phyloP scores from a whole-genome alignment of 192 early-diverging fungal species.

The Rhizoclosmatium globosum region DNA sequence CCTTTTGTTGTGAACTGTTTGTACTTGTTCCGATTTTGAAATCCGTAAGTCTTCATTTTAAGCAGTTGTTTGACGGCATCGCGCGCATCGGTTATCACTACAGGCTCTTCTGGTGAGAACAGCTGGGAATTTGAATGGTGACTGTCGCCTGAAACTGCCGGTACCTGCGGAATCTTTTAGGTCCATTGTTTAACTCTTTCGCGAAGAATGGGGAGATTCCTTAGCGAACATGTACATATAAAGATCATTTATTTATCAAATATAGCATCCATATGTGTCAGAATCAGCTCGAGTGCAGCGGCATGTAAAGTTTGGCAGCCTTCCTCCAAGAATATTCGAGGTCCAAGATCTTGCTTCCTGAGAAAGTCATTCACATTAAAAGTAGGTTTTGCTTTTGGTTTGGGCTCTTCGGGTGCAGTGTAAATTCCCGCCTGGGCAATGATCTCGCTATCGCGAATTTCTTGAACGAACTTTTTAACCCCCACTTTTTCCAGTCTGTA shows the following conservation, averaged over 20 bases:
- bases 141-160: no score
- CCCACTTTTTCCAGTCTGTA: neutral
- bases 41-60: no score
- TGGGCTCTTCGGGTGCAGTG: neutral
- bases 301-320: neutral
- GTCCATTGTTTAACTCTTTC: no score
- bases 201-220: no score
- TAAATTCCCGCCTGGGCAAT: neutral
- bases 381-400: neutral
- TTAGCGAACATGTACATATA: no score
- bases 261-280: neutral
- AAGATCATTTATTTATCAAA: neutral
- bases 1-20: no score
- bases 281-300: neutral
- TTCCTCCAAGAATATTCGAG: neutral
- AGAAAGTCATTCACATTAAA: neutral
- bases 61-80: no score
- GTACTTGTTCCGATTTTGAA: no score
- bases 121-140: no score
- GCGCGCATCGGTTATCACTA: no score
- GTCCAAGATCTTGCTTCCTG: neutral
- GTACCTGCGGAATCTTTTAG: no score
- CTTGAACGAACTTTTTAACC: neutral
- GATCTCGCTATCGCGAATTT: neutral
- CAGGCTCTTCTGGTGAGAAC: no score